Evolutionary conservation across 164 flowering plant genomes (phyloP).

Genomic region (Aristolochia contorta): DNA sequence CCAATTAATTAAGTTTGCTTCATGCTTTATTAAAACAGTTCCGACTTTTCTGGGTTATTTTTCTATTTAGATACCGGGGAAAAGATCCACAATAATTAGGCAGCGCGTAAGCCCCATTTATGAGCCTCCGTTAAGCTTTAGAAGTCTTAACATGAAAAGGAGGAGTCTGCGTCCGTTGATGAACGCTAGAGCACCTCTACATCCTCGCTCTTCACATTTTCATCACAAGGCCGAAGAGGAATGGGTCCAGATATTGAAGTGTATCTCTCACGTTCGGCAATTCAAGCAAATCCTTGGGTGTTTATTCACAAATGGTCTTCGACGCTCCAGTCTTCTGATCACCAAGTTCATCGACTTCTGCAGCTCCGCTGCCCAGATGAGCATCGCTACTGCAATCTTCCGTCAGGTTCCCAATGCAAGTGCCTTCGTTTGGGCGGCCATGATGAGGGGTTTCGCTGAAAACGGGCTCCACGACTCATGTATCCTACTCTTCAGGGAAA

Average conservation of each 20-base stretch:
- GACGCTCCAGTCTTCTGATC: conserved; percentile 8
- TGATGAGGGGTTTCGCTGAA: conserved; percentile 17
- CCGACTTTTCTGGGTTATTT: too few species aligned
- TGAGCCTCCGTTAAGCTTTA: too few species aligned
- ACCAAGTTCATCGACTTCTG: conserved; percentile 18
- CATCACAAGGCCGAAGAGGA: conserved; percentile 26
- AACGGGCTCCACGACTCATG: conserved; percentile 12
- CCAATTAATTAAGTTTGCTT: too few species aligned
- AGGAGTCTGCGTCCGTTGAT: too few species aligned
- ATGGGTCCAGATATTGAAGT: conserved; percentile 33
- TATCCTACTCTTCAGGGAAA: conserved; percentile 7
- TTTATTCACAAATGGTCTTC: conserved; percentile 14
- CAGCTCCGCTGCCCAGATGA: conserved; percentile 8
- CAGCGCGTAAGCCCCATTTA: too few species aligned
- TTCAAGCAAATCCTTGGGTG: conserved; percentile 15
- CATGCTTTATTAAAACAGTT: too few species aligned
- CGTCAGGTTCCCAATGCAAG: conserved; percentile 14
- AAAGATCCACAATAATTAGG: too few species aligned
- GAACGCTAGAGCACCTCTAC: too few species aligned
- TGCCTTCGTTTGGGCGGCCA: conserved; percentile 16
- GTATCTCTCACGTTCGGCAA: conserved; percentile 5
- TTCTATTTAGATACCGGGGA: too few species aligned
- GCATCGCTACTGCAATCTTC: conserved; percentile 10
- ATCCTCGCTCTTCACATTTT: too few species aligned
- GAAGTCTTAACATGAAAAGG: too few species aligned